A percentile compares a stretch with the other conserved stretches of the same genome.
These are phyloP conservation scores for Pilatotrama ljubarskyi DNA, from an alignment of 768 basidiomycete genomes.

Conservation along the genomic window DNA sequence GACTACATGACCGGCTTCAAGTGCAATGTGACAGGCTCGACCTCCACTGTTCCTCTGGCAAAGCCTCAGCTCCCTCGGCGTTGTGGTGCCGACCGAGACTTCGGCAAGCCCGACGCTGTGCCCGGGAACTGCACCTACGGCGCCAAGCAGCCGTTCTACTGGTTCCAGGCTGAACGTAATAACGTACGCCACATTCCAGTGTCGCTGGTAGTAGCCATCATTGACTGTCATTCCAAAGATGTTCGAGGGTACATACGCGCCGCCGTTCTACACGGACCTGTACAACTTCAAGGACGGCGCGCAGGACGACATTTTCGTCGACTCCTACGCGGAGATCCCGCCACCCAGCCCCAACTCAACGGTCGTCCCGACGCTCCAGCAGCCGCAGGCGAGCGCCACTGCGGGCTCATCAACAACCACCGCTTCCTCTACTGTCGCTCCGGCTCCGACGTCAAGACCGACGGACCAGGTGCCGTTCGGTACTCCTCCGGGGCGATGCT, in stretches of 20 bases:
- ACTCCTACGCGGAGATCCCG: constrained; percentile 44
- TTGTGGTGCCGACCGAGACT: constrained; percentile 59
- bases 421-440: neutral
- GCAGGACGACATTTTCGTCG: constrained; percentile 71
- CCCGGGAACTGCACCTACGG: constrained; percentile 73
- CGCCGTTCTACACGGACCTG: constrained; percentile 63
- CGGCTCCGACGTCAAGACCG: constrained; percentile 2
- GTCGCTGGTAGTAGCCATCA: neutral
- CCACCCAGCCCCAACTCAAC: constrained; percentile 29
- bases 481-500: constrained; percentile 8
- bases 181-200: constrained; percentile 47
- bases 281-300: constrained; percentile 77
- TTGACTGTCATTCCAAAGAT: constrained; percentile 41
- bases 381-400: constrained; percentile 12
- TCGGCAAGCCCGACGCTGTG: constrained; percentile 42
- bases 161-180: constrained; percentile 62
- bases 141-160: constrained; percentile 69
- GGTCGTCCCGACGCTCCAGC: constrained; percentile 26
- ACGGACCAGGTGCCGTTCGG: constrained; percentile 13
- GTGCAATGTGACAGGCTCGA: constrained; percentile 58
- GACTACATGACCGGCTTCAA: constrained; percentile 78
- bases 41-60: constrained; percentile 52
- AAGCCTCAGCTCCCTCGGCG: constrained; percentile 59
- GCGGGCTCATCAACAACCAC: neutral
- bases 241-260: constrained; percentile 62